phyloP scores from a whole-genome alignment of 495 filamentous ascomycete species.

The Ascodesmis nigricans region DNA sequence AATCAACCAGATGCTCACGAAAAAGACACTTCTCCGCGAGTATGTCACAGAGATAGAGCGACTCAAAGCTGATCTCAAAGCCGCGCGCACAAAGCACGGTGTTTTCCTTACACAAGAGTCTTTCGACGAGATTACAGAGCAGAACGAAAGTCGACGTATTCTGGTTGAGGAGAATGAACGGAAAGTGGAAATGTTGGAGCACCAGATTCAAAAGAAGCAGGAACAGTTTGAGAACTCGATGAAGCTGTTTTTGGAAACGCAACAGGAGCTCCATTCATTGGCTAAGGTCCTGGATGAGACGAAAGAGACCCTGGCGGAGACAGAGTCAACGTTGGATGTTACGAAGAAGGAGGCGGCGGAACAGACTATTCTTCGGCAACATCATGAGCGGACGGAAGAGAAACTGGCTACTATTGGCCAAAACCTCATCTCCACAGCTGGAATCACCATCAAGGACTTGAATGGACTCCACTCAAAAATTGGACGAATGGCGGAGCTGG shows the following conservation, averaged over 20 bases:
- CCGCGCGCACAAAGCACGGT: conserved; percentile 79
- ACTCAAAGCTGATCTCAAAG: conserved; percentile 79
- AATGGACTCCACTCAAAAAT: conserved; percentile 63
- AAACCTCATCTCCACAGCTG: conserved; percentile 52
- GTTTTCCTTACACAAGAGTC: conserved; percentile 72
- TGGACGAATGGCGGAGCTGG: conserved; percentile 60
- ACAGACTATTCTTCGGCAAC: conserved; percentile 56
- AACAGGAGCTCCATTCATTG: conserved; percentile 64
- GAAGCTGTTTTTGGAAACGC: conserved; percentile 60
- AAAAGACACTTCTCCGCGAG: conserved; percentile 73
- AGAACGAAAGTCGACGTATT: conserved; percentile 82
- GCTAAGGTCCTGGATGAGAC: conserved; percentile 51
- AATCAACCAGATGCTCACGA: conserved; percentile 71
- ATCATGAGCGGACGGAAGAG: conserved; percentile 68
- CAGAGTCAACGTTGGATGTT: conserved; percentile 54
- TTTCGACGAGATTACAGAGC: conserved; percentile 68
- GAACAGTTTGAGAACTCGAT: conserved; percentile 75
- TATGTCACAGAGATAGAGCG: conserved; percentile 88
- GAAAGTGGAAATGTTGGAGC: conserved; percentile 81
- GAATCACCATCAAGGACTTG: conserved; percentile 56
- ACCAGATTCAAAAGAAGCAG: conserved; percentile 67
- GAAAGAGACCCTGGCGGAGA: conserved; percentile 59
- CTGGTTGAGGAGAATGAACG: conserved; percentile 78
- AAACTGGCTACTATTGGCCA: conserved; percentile 47
- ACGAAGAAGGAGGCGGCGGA: conserved; percentile 57